These are phyloP conservation scores for Silene conica DNA, from an alignment of 148 eudicot genomes.

Conservation along the genomic window DNA sequence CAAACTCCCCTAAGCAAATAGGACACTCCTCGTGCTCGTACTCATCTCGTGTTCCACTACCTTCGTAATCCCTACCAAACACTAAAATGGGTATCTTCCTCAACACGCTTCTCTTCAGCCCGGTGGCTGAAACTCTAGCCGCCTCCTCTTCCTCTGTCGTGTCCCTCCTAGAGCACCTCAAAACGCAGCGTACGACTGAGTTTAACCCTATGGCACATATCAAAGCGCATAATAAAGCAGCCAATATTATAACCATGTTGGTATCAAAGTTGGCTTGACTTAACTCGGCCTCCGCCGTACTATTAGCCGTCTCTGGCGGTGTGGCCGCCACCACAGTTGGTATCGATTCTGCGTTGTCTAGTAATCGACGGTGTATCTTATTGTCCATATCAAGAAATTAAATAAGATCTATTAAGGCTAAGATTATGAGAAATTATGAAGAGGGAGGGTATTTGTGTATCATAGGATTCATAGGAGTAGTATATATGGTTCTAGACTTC, in stretches of 20 bases:
- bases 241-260: constrained; percentile 50
- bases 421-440: neutral
- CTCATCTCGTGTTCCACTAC: neutral
- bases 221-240: constrained; percentile 46
- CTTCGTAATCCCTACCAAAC: constrained; percentile 23
- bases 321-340: neutral
- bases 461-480: neutral
- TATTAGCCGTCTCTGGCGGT: constrained; percentile 1
- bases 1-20: constrained; percentile 58
- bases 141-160: constrained; percentile 21
- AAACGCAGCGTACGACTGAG: constrained; percentile 39
- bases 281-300: constrained; percentile 17
- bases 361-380: constrained; percentile 14
- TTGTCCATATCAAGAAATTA: no score
- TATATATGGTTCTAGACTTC: neutral
- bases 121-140: constrained; percentile 18
- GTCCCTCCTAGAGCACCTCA: constrained; percentile 27
- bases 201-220: constrained; percentile 48
- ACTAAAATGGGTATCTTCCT: constrained; percentile 34
- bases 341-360: neutral
- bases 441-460: neutral
- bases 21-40: constrained; percentile 43
- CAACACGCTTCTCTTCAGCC: constrained; percentile 43
- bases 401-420: no score
- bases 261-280: constrained; percentile 38